phyloP scores from a whole-genome alignment of 2,329 filamentous ascomycete species.

The Penicillium thymicola region DNA sequence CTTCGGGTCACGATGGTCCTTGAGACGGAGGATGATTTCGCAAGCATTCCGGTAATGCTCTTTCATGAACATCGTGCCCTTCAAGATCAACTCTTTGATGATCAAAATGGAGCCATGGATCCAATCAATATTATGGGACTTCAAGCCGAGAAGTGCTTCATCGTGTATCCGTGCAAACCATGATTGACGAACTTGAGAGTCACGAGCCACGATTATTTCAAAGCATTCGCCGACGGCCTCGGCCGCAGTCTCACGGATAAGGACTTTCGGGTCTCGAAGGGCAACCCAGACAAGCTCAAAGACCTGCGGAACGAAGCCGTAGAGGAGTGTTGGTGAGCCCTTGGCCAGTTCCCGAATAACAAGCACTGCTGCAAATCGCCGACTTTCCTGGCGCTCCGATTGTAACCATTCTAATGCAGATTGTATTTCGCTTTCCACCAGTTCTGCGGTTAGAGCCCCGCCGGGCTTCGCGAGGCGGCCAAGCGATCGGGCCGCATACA shows the following conservation, averaged over 20 bases:
- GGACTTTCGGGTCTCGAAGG: constrained; percentile 79
- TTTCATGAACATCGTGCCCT: constrained; percentile 99
- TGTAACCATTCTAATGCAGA: constrained; percentile 96
- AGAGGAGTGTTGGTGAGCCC: constrained; percentile 92
- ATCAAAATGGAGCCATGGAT: constrained; percentile 93
- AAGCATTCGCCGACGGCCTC: constrained; percentile 95
- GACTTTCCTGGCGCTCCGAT: constrained; percentile 87
- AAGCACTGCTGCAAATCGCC: constrained; percentile 88
- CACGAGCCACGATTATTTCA: constrained; percentile 89
- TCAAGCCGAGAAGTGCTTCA: constrained; percentile 76
- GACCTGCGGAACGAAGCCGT: constrained; percentile 89
- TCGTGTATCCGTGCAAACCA: constrained; percentile 92
- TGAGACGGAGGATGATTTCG: constrained; percentile 87
- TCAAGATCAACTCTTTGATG: constrained; percentile 85
- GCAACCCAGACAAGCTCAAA: constrained; percentile 97
- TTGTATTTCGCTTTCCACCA: constrained; percentile 96
- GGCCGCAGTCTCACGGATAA: constrained; percentile 87
- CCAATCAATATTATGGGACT: constrained; percentile 75
- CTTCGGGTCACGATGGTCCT: constrained; percentile 84
- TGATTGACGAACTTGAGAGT: constrained; percentile 77
- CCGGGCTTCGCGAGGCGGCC: constrained; percentile 89
- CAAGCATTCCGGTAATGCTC: constrained; percentile 88
- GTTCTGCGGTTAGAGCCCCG: constrained; percentile 87
- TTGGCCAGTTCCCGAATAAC: constrained; percentile 85
- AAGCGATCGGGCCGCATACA: constrained; percentile 81